These are phyloP conservation scores for Botrytis porri DNA, from an alignment of 2,329 filamentous ascomycete genomes.

Conservation along the genomic window DNA sequence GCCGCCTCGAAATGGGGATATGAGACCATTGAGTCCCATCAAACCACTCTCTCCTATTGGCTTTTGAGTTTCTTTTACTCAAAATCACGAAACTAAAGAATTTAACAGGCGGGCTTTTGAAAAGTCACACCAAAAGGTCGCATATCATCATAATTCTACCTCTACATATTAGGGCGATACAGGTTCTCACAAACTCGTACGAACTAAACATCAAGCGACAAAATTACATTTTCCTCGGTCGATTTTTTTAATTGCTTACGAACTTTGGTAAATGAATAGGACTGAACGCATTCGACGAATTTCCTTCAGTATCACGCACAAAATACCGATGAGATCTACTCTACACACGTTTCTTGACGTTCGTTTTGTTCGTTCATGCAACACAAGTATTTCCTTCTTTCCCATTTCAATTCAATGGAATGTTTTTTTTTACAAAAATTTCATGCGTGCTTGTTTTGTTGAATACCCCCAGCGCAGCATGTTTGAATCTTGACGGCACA, in stretches of 20 bases:
- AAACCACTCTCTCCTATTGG: constrained; percentile 63
- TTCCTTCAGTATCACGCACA: constrained; percentile 10
- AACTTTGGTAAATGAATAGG: constrained; percentile 6
- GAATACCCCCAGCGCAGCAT: constrained; percentile 22
- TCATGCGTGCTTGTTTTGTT: constrained; percentile 22
- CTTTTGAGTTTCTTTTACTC: constrained; percentile 39
- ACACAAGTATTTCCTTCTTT: constrained; percentile 18
- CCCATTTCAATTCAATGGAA: constrained; percentile 5
- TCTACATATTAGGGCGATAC: constrained; percentile 1
- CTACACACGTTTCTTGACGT: constrained; percentile 12
- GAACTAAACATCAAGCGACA: constrained; percentile 1
- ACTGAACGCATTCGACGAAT: constrained; percentile 20
- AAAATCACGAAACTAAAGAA: neutral
- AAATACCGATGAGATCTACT: constrained; percentile 10
- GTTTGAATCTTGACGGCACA: constrained; percentile 20
- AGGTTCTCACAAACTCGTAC: neutral
- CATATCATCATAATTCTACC: constrained; percentile 2
- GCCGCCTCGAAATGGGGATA: constrained; percentile 29
- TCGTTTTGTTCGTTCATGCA: constrained; percentile 6
- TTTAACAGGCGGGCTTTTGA: neutral
- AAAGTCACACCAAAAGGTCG: constrained; percentile 2
- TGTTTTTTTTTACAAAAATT: constrained; percentile 8
- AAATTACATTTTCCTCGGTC: constrained; percentile 13
- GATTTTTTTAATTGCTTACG: constrained; percentile 15
- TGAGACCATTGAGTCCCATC: constrained; percentile 58